Evolutionary conservation across 2,329 filamentous ascomycete genomes (phyloP).

Genomic region (Triangularia setosa): DNA sequence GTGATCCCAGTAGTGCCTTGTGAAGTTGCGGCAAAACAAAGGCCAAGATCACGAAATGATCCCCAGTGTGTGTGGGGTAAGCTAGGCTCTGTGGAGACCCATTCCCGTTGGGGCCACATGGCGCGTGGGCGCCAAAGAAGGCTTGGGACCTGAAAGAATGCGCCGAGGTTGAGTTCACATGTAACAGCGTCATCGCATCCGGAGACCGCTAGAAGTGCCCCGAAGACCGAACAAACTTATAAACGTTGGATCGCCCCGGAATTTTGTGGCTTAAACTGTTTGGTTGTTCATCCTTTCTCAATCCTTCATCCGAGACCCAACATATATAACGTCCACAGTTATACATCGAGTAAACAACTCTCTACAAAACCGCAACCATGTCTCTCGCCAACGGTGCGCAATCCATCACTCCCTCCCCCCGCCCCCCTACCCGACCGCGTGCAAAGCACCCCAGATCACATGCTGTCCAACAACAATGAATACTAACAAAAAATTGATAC

Average conservation of each 20-base stretch:
- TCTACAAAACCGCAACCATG: conserved; percentile 48
- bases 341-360: not conserved
- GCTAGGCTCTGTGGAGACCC: not conserved
- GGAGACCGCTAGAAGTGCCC: conserved; percentile 4
- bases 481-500: conserved; percentile 5
- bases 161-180: conserved; percentile 27
- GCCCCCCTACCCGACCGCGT: not conserved
- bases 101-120: conserved; percentile 14
- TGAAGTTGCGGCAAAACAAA: not conserved
- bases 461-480: not conserved
- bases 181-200: conserved; percentile 24
- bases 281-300: not conserved
- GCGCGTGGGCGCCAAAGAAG: conserved; percentile 1
- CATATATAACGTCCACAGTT: not conserved
- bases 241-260: not conserved
- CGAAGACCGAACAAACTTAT: not conserved
- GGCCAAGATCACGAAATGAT: not conserved
- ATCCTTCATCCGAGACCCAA: not conserved
- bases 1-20: not conserved
- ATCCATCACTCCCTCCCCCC: not conserved
- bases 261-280: not conserved
- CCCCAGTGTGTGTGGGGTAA: conserved; percentile 5
- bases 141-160: conserved; percentile 6
- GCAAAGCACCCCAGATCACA: not conserved
- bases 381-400: conserved; percentile 67